These are phyloP conservation scores for Lichtheimia corymbifera DNA, from an alignment of 371 early-diverging fungal species.

Conservation along the genomic window DNA sequence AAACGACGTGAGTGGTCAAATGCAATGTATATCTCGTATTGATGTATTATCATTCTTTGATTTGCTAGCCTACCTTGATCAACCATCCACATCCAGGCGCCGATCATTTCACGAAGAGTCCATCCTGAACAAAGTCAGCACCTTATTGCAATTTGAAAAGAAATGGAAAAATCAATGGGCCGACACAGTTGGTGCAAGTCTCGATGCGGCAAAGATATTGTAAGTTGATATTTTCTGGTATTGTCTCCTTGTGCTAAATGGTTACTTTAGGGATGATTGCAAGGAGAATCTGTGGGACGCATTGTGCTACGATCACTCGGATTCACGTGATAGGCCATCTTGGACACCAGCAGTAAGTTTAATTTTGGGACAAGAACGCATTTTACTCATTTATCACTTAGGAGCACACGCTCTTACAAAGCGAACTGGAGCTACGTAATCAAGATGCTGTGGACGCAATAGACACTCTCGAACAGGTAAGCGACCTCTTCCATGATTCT, in stretches of 20 bases:
- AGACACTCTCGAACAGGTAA: constrained; percentile 5
- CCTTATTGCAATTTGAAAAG: constrained; percentile 9
- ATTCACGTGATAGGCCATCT: not conserved
- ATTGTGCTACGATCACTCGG: constrained; percentile 2
- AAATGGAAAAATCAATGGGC: constrained; percentile 9
- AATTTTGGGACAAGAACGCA: too few relatives aligned
- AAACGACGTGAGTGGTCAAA: not conserved
- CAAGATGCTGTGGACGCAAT: constrained; percentile 3
- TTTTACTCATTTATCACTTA: too few relatives aligned
- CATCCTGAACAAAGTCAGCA: constrained; percentile 11
- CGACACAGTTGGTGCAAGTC: constrained; percentile 3
- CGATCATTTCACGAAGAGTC: constrained; percentile 5
- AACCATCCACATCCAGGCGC: constrained; percentile 3
- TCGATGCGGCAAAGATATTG: constrained; percentile 10
- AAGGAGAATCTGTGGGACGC: not conserved
- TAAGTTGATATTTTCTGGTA: not conserved
- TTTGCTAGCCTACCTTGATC: not conserved
- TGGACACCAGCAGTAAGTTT: too few relatives aligned
- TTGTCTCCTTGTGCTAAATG: not conserved
- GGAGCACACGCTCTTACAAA: not conserved
- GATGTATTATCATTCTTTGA: not conserved
- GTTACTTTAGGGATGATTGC: constrained; percentile 4
- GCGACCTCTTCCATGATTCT: too few relatives aligned
- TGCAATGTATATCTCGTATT: not conserved
- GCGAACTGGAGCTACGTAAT: not conserved